Base-by-base conservation (phyloP, 2,329 filamentous ascomycete species). In the Teratosphaeria pseudoeucalypti region DNA sequence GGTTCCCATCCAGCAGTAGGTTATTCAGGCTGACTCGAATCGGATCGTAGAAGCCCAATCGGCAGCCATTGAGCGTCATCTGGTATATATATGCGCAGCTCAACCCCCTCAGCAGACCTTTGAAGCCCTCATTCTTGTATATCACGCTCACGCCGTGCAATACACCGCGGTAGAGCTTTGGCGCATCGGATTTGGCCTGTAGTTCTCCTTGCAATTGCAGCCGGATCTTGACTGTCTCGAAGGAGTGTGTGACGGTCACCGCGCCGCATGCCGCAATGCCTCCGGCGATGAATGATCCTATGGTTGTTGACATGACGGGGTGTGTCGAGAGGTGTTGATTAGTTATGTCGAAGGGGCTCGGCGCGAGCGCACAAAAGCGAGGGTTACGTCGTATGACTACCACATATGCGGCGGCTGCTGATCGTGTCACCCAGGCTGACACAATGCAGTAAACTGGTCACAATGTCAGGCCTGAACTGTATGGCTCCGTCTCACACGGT, bases 221-320 rank as follows among this genome's bases (percentile, higher is more conserved):
- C 70, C 90, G 89, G 73, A 97, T 97, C 83, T 99, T 99, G 74
- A 99, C 91, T 12, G 92, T 97, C 78, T 99, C 94, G 78, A 97
- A 97, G 60, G 92, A 92, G 76, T 99, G 94, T 56, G 94, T 97
- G 65, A 95, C 92, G 49, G 92, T 97, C 60, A 99, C 94, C 65
- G 94, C 94, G 72, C 94, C 94, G 77, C 92, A 97, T 65, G 94
- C 94, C 72, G 94, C 94, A 72, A 99, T 89, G 73, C 94, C 94
- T 73, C 94, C 94, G 60, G 94, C 92, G 70, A 97, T 85, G 80
- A 99, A 99, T 63, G 91, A 90, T 66, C 78, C 78, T 54, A 75
- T 69, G n/a, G 77, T 79, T 58, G 78, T 80, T 55, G 77, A 75
- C 77, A 79, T 79, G 59, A 12, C 54, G 27, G 27, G 10, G 27